Evolutionary conservation across 108 stramenopile species (phyloP).

Genomic region (Stephanodiscus triporus): DNA sequence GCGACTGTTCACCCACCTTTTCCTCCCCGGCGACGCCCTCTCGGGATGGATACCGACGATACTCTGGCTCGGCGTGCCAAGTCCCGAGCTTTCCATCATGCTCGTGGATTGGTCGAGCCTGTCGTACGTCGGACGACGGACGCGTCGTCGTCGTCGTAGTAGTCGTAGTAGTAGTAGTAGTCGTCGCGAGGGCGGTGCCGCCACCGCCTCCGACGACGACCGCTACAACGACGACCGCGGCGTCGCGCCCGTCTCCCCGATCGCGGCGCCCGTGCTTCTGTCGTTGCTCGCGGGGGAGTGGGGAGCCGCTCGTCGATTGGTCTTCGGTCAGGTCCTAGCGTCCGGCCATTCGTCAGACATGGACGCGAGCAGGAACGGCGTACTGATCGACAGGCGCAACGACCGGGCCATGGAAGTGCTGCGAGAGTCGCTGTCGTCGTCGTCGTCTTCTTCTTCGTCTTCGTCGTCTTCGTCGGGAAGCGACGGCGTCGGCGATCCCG

Average conservation of each 20-base stretch:
- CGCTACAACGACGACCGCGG: neutral
- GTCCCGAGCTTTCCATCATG: constrained; percentile 75
- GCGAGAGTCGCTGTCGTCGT: constrained; percentile 26
- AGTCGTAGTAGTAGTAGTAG: too few relatives aligned
- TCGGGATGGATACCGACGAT: constrained; percentile 56
- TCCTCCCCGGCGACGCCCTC: constrained; percentile 66
- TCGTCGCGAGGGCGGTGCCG: neutral
- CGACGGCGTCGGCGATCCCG: neutral
- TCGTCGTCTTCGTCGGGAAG: neutral
- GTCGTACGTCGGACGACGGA: constrained; percentile 12
- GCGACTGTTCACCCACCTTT: constrained; percentile 80
- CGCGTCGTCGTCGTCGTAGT: constrained; percentile 20
- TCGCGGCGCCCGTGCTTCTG: constrained; percentile 48
- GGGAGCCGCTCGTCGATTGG: constrained; percentile 53
- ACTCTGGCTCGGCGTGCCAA: constrained; percentile 68
- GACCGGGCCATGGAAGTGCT: constrained; percentile 68
- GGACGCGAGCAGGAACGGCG: constrained; percentile 35
- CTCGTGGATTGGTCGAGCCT: constrained; percentile 77
- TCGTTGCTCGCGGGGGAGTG: constrained; percentile 42
- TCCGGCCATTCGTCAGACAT: constrained; percentile 45
- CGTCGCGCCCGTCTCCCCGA: constrained; percentile 38
- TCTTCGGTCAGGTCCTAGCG: constrained; percentile 73
- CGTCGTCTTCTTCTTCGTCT: neutral
- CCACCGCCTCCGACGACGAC: neutral
- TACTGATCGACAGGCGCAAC: constrained; percentile 65